A percentile compares a stretch with the other conserved stretches of the same genome.
Evolutionary conservation across 2,329 filamentous ascomycete genomes (phyloP).

Genomic region (Epichloe sp.): DNA sequence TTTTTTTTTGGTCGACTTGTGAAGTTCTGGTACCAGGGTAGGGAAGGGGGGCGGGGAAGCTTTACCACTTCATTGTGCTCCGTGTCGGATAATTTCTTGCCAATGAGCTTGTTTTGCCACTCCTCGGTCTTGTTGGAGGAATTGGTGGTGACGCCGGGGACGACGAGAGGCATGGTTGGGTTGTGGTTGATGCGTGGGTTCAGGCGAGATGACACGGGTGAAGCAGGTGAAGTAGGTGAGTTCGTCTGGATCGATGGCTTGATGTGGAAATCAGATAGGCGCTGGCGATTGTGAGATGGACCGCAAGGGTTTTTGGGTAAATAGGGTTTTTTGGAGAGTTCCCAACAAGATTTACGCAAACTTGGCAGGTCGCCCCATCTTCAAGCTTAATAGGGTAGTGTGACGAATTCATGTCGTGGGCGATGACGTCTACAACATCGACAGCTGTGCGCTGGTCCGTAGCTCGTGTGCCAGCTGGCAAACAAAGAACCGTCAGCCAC

Average conservation of each 20-base stretch:
- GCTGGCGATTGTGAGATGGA: too few species aligned
- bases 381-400: background rate
- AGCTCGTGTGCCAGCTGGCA: too few species aligned
- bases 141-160: constrained; percentile 41
- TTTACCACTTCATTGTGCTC: constrained; percentile 39
- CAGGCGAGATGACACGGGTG: too few species aligned
- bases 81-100: constrained; percentile 45
- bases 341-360: background rate
- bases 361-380: background rate
- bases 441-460: too few species aligned
- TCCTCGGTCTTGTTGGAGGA: constrained; percentile 36
- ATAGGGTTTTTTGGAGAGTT: background rate
- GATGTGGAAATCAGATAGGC: too few species aligned
- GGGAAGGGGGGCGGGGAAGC: background rate
- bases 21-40: background rate
- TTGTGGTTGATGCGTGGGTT: background rate
- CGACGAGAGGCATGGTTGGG: constrained; percentile 49
- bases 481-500: too few species aligned
- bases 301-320: background rate
- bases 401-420: background rate
- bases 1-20: background rate
- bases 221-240: background rate
- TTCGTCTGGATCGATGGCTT: background rate
- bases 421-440: constrained; percentile 1
- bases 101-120: constrained; percentile 49